Evolutionary conservation across 2,329 filamentous ascomycete species (phyloP).

Genomic region (Sphaerulina populicola): DNA sequence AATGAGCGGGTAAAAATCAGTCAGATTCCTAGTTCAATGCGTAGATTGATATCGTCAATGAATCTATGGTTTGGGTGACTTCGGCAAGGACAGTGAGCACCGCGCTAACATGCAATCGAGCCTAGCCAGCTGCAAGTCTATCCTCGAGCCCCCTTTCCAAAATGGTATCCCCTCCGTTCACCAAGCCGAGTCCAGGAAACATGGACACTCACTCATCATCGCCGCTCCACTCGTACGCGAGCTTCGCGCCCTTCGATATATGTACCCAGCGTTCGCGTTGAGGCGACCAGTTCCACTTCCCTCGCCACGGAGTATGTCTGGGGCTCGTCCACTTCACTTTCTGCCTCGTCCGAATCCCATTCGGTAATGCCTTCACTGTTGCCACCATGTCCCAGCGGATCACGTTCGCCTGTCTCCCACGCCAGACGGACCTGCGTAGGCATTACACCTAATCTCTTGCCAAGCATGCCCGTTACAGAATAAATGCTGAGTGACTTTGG

Average conservation of each 20-base stretch:
- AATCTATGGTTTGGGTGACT: no score
- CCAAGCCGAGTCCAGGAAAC: no score
- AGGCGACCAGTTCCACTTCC: slow-evolving; percentile 70
- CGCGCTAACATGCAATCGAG: neutral
- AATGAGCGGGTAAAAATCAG: no score
- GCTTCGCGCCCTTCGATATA: slow-evolving; percentile 68
- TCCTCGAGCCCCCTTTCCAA: no score
- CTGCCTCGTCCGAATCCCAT: slow-evolving; percentile 39
- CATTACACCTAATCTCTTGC: slow-evolving; percentile 56
- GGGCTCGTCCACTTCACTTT: slow-evolving; percentile 26
- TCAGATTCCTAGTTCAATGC: no score
- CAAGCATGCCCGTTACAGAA: slow-evolving; percentile 67
- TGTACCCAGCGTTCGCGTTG: slow-evolving; percentile 73
- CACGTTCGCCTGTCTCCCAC: slow-evolving; percentile 88
- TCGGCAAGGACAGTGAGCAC: neutral
- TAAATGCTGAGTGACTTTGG: slow-evolving; percentile 76
- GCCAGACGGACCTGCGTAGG: slow-evolving; percentile 60
- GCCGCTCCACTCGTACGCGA: slow-evolving; percentile 52
- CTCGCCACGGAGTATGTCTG: slow-evolving; percentile 61
- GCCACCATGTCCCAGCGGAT: slow-evolving; percentile 59
- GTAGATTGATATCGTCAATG: neutral
- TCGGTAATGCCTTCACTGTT: slow-evolving; percentile 32
- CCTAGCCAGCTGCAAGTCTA: no score
- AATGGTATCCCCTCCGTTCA: no score
- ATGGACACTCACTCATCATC: neutral